Base-by-base conservation (phyloP, 2,329 filamentous ascomycete genomes). In the Exserohilum rostratum region DNA sequence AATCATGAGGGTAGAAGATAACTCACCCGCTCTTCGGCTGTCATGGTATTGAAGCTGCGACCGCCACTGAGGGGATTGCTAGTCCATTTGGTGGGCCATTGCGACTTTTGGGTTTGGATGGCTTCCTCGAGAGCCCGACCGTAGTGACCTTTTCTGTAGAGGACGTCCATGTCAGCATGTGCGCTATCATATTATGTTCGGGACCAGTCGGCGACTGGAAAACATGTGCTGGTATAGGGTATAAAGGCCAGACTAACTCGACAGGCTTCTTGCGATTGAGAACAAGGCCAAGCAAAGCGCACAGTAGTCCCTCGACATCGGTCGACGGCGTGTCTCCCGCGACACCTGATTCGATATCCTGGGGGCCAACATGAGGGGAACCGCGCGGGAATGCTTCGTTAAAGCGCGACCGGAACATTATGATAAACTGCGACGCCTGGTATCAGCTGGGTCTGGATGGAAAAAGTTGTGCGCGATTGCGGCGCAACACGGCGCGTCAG, bases 181-280 rank as follows among this genome's bases (percentile, higher is more conserved):
- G 22, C 27, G 46, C 15, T 40, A 5, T 38, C 9, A 27, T n/a
- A 37, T 46, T 40, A 6, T 29, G 25, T 56, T 6, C 35, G 12
- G 35, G 15, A 33, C 39, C 49, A 13, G 34, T 51, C 57, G 29
- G 70, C 69, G 70, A 73, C 64, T 58, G 30, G 15, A 10, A 31
- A 22, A 6, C 15, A 18, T 25, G 59, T 63, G 61, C 57, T 46
- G 35, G 27, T 7, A 22, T 18, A 27, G 34, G 18, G 37, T n/a
- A 2, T 45, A 46, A 22, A 52, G 68, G 71, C 71, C 60, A 60
- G 58, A 80, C 91, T 77, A 85, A 98, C 95, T 99, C 96, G 73
- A 98, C 90, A 78, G 96, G 93, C 75, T 99, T 96, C 82, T 99
- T 98, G 76, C 95, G 88, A 77, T 99, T 99, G 69, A 99, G 82